Conservation (phyloP, 2,329 filamentous ascomycete genomes). For the Fusarium duplospermum region DNA sequence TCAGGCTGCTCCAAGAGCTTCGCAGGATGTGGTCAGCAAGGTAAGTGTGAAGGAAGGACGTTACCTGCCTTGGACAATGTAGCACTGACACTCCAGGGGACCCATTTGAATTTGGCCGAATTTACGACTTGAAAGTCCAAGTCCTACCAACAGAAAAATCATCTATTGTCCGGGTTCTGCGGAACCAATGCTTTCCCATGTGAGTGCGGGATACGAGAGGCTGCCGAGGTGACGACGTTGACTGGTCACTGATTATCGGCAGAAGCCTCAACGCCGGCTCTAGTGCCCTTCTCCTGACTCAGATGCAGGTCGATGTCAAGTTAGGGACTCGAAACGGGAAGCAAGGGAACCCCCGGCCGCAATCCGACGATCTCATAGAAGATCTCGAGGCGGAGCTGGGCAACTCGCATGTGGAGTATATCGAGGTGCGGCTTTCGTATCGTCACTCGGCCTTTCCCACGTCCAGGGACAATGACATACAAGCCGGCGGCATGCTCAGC, state of each 20-base stretch:
- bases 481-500: constrained; percentile 51
- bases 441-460: constrained; percentile 66
- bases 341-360: constrained; percentile 49
- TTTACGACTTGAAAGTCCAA: constrained; percentile 62
- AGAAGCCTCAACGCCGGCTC: constrained; percentile 59
- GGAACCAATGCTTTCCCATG: constrained; percentile 57
- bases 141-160: constrained; percentile 56
- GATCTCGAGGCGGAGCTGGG: constrained; percentile 70
- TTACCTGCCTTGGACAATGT: not conserved
- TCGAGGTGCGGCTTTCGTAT: constrained; percentile 65
- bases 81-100: constrained; percentile 43
- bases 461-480: constrained; percentile 36
- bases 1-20: constrained; percentile 7
- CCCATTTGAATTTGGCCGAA: constrained; percentile 57
- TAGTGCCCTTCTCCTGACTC: constrained; percentile 61
- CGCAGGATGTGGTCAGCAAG: constrained; percentile 26
- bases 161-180: constrained; percentile 59
- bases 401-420: constrained; percentile 58
- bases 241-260: constrained; percentile 24
- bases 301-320: constrained; percentile 52
- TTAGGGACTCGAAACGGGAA: constrained; percentile 10
- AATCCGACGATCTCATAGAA: constrained; percentile 67
- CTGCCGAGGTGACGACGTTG: not conserved
- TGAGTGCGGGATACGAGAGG: constrained; percentile 41
- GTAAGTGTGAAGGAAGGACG: constrained; percentile 27